These are phyloP conservation scores for Penicillium ucsense DNA, from an alignment of 495 filamentous ascomycete species.

Conservation along the genomic window DNA sequence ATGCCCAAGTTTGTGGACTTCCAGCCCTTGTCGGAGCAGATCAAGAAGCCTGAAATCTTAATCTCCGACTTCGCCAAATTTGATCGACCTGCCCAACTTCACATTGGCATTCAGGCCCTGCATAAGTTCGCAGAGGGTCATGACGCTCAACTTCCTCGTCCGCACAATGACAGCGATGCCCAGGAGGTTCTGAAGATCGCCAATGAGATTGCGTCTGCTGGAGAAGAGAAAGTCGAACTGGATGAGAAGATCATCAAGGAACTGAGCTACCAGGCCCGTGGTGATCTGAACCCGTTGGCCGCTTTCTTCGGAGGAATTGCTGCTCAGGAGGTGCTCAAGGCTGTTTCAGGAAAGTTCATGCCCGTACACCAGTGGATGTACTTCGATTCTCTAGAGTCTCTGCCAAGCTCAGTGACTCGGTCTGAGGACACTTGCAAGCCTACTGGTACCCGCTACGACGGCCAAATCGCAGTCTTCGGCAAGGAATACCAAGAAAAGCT, in stretches of 20 bases:
- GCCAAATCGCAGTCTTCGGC: conserved; percentile 94
- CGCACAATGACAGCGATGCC: conserved; percentile 80
- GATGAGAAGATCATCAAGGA: conserved; percentile 91
- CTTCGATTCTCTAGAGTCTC: conserved; percentile 92
- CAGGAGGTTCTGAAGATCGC: conserved; percentile 63
- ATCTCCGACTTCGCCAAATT: conserved; percentile 97
- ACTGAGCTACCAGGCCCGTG: conserved; percentile 89
- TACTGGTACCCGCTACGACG: conserved; percentile 76
- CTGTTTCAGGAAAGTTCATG: conserved; percentile 94
- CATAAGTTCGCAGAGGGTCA: conserved; percentile 70
- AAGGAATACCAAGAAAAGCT: conserved; percentile 90
- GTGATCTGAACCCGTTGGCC: conserved; percentile 83
- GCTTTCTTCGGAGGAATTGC: conserved; percentile 93
- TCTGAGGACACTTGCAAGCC: conserved; percentile 86
- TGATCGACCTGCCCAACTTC: conserved; percentile 83
- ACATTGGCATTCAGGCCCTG: conserved; percentile 86
- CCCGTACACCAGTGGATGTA: conserved; percentile 92
- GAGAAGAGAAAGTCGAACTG: conserved; percentile 68
- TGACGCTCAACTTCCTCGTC: conserved; percentile 59
- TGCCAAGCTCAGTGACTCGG: conserved; percentile 62
- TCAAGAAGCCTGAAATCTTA: conserved; percentile 80
- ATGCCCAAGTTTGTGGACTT: conserved; percentile 95
- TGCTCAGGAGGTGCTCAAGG: conserved; percentile 94
- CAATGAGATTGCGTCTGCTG: conserved; percentile 51
- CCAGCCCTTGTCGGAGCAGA: conserved; percentile 60